Percentiles rank a stretch among this genome's conserved stretches.
These are phyloP conservation scores for Globisporangium lucens DNA, from an alignment of 352 stramenopile species.

Conservation along the genomic window DNA sequence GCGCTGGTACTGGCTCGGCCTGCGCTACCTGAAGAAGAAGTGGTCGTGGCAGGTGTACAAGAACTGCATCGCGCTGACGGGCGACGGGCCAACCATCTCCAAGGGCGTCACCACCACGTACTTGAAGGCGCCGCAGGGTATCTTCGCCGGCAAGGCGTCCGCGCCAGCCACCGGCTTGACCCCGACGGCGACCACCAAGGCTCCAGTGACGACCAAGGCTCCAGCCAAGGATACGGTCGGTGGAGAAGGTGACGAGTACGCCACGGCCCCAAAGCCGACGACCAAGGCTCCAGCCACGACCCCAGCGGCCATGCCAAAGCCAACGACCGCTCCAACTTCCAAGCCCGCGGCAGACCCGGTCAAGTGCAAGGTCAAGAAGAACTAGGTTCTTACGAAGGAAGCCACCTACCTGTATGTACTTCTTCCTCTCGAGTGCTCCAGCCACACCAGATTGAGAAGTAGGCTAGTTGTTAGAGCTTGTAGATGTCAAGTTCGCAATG, in stretches of 20 bases:
- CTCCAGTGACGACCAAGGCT: constrained; percentile 2
- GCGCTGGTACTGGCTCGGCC: constrained; percentile 54
- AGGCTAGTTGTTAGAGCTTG: neutral
- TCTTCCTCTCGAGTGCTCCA: neutral
- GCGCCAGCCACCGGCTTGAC: neutral
- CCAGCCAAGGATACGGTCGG: constrained; percentile 1
- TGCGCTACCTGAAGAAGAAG: constrained; percentile 42
- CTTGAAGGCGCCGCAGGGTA: constrained; percentile 8
- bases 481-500: neutral
- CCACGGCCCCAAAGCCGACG: constrained; percentile 7
- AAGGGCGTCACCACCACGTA: constrained; percentile 16
- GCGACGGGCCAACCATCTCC: constrained; percentile 16
- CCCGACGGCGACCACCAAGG: neutral
- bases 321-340: neutral
- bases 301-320: constrained; percentile 1
- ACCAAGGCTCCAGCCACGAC: constrained; percentile 7
- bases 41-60: constrained; percentile 72
- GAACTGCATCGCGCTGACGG: constrained; percentile 32
- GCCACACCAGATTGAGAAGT: neutral
- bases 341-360: constrained; percentile 2
- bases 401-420: neutral
- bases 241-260: neutral
- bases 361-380: constrained; percentile 19
- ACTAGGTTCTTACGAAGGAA: neutral
- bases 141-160: constrained; percentile 12